These are phyloP conservation scores for Balakata baccata DNA, from an alignment of 345 rosid species.

Conservation along the genomic window DNA sequence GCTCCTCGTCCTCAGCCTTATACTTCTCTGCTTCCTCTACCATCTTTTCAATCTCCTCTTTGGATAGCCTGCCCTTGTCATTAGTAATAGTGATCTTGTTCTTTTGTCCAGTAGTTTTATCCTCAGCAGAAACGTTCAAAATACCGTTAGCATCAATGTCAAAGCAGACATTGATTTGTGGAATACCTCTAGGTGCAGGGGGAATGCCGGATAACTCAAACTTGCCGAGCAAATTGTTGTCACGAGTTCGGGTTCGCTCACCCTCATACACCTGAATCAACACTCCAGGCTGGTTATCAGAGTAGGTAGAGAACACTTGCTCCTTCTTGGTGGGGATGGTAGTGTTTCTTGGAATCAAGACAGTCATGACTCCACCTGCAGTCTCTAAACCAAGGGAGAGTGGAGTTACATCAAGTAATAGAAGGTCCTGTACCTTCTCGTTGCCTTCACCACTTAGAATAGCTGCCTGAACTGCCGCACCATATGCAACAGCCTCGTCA, in stretches of 20 bases:
- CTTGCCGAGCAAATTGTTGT: conserved; percentile 59
- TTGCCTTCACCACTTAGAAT: conserved; percentile 63
- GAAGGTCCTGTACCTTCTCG: conserved; percentile 58
- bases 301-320: conserved; percentile 55
- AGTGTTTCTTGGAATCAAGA: conserved; percentile 57
- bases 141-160: conserved; percentile 47
- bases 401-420: conserved; percentile 56
- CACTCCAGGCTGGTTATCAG: conserved; percentile 60
- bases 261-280: conserved; percentile 64
- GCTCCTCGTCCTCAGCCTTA: conserved; percentile 26
- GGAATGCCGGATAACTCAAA: conserved; percentile 62
- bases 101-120: conserved; percentile 27
- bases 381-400: conserved; percentile 53
- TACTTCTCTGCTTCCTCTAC: conserved; percentile 27
- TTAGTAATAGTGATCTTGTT: conserved; percentile 27
- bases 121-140: conserved; percentile 34
- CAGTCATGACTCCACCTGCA: conserved; percentile 63
- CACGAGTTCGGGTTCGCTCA: conserved; percentile 51
- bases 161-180: conserved; percentile 39
- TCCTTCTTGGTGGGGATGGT: conserved; percentile 60
- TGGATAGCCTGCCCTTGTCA: conserved; percentile 24
- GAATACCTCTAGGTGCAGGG: conserved; percentile 62
- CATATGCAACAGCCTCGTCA: conserved; percentile 61
- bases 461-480: conserved; percentile 67
- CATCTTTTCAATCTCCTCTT: conserved; percentile 25